These are phyloP conservation scores for Saitozyma sp. DNA, from an alignment of 768 basidiomycete genomes.

Conservation along the genomic window DNA sequence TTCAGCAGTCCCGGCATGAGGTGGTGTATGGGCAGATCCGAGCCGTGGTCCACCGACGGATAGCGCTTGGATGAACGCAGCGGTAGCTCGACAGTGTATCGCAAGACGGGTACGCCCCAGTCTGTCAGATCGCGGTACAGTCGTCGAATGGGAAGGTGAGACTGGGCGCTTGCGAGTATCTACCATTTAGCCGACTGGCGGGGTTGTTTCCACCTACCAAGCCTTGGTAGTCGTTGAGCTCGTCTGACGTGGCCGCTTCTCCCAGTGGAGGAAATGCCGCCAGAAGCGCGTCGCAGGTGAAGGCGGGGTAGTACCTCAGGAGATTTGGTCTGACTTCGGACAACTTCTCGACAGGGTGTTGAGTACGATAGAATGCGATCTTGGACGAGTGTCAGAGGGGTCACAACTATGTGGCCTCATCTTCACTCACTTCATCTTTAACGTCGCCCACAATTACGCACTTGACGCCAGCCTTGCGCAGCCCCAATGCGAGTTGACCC, in stretches of 20 bases:
- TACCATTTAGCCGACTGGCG: conserved; percentile 3
- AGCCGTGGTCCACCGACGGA: conserved; percentile 68
- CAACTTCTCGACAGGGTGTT: conserved; percentile 59
- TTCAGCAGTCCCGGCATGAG: too few relatives aligned
- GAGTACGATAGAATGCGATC: conserved; percentile 24
- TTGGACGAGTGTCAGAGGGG: neutral
- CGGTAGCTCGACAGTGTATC: conserved; percentile 63
- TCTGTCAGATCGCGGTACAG: conserved; percentile 63
- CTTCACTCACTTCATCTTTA: conserved; percentile 64
- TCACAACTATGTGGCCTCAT: too few relatives aligned
- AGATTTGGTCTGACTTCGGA: conserved; percentile 63
- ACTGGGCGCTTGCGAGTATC: conserved; percentile 48
- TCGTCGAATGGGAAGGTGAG: conserved; percentile 67
- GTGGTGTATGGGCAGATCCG: conserved; percentile 66
- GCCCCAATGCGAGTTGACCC: conserved; percentile 61
- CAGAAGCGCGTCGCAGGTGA: conserved; percentile 58
- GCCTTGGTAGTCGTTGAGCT: conserved; percentile 61
- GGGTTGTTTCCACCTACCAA: neutral
- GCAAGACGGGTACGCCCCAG: conserved; percentile 64
- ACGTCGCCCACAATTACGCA: conserved; percentile 69
- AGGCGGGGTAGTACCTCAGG: conserved; percentile 62
- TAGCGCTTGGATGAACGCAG: neutral
- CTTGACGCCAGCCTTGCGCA: conserved; percentile 61
- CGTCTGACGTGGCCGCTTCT: conserved; percentile 56
- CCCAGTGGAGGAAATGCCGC: conserved; percentile 56